phyloP scores from a whole-genome alignment of 768 basidiomycete genomes.

The Coprinopsis sp. region DNA sequence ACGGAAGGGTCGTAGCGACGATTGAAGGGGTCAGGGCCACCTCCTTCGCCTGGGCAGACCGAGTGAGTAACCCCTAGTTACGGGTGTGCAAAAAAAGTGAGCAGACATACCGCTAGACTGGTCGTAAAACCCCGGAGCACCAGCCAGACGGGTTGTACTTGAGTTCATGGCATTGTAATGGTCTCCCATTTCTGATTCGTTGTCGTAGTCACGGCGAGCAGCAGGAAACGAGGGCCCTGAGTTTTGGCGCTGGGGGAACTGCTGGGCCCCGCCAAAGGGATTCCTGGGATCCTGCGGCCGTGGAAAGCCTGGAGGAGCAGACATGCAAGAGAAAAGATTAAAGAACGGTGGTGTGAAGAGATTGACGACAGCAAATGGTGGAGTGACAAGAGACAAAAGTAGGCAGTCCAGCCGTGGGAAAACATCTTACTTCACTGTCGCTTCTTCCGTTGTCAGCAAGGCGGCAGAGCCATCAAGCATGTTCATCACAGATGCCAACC shows the following conservation, averaged over 20 bases:
- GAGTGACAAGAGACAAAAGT: conserved; percentile 9
- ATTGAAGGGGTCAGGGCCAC: conserved; percentile 30
- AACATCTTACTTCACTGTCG: conserved; percentile 15
- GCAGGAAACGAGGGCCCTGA: conserved; percentile 22
- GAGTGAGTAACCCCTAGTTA: conserved; percentile 2
- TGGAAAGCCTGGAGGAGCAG: conserved; percentile 12
- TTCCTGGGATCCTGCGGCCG: conserved; percentile 14
- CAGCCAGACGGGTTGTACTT: conserved; percentile 54
- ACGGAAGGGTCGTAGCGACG: conserved; percentile 55
- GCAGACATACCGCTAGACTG: conserved; percentile 25
- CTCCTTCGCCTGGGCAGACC: conserved; percentile 21
- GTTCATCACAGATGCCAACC: background rate
- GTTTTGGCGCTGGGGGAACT: conserved; percentile 22
- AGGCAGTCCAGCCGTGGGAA: conserved; percentile 12
- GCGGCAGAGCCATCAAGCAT: conserved; percentile 11
- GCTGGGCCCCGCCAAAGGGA: conserved; percentile 19
- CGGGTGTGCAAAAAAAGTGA: conserved; percentile 4
- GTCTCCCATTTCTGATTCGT: conserved; percentile 48
- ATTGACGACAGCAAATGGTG: conserved; percentile 15
- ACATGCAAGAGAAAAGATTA: conserved; percentile 8
- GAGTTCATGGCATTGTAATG: conserved; percentile 47
- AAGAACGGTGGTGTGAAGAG: conserved; percentile 9
- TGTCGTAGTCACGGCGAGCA: conserved; percentile 38
- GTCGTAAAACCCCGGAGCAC: conserved; percentile 38
- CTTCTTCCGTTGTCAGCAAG: conserved; percentile 5